Base-by-base conservation (phyloP, 2,329 filamentous ascomycete genomes). In the Gaeumannomyces tritici region DNA sequence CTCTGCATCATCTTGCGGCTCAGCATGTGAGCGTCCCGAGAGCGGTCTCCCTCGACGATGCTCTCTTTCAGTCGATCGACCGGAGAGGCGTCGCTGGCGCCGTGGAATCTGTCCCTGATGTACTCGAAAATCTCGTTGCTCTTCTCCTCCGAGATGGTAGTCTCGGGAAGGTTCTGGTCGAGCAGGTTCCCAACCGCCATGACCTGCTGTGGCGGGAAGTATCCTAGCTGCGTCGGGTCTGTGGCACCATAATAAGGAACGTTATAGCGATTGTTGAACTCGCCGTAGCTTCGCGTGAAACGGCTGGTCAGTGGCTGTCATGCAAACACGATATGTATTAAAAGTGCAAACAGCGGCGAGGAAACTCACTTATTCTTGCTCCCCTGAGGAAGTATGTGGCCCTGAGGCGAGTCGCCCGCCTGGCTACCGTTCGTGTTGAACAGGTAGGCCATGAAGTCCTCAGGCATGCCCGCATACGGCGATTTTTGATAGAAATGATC, bases 1-100 rank as follows among this genome's bases (percentile, higher is more conserved):
- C 88, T 89, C 75, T 97, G 91, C 89, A 98, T 96, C 91, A 96
- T 97, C 69, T 89, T 86, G 69, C 93, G 81, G 73, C 93, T 96
- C 65, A 98, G 78, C 78, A 88, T 82, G 64, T 88, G 85, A 28
- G 77, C 75, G 61, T 84, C 81, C 35, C 84, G 77, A 60, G 87
- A 84, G 61, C 89, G 84, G 69, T 96, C 87, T 18, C 93, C 93
- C 31, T 91, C 87, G 62, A 96, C 77, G 29, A 97, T 84, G 60
- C 82, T 83, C 60, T 91, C 90, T 70, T 92, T 91, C 65, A 88
- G 85, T 66, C 88, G 87, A 65, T 89, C 86, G 31, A 89, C 82
- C 0, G 89, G 87, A 1, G 89, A 83, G 68, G 91, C 85, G 13
- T 59, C 57, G 29, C 90, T 87, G 27, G 87, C 88, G 67, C 96